These are phyloP conservation scores for Durotheca rogersii DNA, from an alignment of 495 filamentous ascomycete species.

Conservation along the genomic window DNA sequence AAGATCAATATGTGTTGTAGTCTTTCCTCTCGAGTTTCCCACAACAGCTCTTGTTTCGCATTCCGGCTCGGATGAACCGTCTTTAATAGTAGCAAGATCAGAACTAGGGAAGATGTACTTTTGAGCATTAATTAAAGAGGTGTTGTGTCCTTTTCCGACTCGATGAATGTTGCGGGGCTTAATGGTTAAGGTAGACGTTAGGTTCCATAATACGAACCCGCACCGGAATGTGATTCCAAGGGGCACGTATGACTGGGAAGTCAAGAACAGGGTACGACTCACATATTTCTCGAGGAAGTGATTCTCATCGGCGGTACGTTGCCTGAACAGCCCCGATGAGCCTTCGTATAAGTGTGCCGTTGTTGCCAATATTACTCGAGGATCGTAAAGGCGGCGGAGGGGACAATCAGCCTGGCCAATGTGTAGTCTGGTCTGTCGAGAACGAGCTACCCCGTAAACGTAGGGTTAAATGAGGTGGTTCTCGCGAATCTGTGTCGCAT, in stretches of 20 bases:
- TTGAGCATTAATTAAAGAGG: slow-evolving; percentile 7
- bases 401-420: slow-evolving; percentile 6
- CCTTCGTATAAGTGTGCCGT: slow-evolving; percentile 11
- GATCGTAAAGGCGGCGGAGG: slow-evolving; percentile 9
- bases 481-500: slow-evolving; percentile 11
- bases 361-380: slow-evolving; percentile 14
- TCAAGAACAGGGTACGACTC: slow-evolving; percentile 15
- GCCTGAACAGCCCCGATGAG: slow-evolving; percentile 19
- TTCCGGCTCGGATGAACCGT: too few species aligned
- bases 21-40: too few species aligned
- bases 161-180: slow-evolving; percentile 10
- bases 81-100: too few species aligned
- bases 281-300: slow-evolving; percentile 24
- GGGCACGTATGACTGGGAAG: slow-evolving; percentile 25
- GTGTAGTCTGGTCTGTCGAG: slow-evolving; percentile 17
- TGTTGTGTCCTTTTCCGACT: slow-evolving; percentile 8
- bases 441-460: slow-evolving; percentile 9
- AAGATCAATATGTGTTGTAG: too few species aligned
- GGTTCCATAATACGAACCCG: slow-evolving; percentile 24
- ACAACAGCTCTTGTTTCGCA: too few species aligned
- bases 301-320: slow-evolving; percentile 20
- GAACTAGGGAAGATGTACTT: too few species aligned
- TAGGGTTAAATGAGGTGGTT: slow-evolving; percentile 16
- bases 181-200: slow-evolving; percentile 11
- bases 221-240: slow-evolving; percentile 16